phyloP scores from a whole-genome alignment of 345 rosid genomes.

The Brassica juncea region DNA sequence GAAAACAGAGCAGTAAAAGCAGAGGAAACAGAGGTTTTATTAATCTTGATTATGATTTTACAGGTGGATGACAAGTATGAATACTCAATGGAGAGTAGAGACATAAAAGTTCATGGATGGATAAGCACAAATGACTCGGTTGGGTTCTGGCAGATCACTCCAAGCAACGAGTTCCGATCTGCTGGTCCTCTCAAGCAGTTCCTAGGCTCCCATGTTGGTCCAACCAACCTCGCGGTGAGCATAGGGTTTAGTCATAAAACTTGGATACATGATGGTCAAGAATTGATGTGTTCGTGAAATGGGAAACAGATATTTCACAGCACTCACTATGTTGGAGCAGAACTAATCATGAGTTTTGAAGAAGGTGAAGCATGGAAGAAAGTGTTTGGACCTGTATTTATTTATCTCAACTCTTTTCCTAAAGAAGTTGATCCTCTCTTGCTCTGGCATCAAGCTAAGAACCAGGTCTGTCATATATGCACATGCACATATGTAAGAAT shows the following conservation, averaged over 20 bases:
- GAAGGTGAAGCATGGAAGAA: conserved; percentile 79
- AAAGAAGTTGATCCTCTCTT: conserved; percentile 48
- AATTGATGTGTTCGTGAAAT: not conserved
- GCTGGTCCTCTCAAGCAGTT: conserved; percentile 88
- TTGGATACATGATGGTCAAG: not conserved
- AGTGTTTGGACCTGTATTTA: conserved; percentile 84
- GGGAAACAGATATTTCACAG: conserved; percentile 70
- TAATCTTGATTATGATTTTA: not conserved
- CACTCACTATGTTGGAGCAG: conserved; percentile 86
- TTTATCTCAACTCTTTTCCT: conserved; percentile 67
- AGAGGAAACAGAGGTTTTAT: conserved; percentile 14
- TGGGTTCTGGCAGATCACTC: conserved; percentile 97
- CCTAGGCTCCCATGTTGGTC: conserved; percentile 89
- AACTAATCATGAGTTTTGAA: conserved; percentile 54
- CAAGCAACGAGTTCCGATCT: conserved; percentile 83
- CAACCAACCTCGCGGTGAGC: conserved; percentile 76
- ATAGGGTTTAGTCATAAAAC: not conserved
- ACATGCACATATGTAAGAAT: not conserved
- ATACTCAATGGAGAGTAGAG: conserved; percentile 68
- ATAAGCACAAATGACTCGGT: conserved; percentile 63
- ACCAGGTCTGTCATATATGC: conserved; percentile 50
- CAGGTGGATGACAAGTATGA: conserved; percentile 96
- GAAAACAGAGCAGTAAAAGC: conserved; percentile 1
- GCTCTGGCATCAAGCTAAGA: conserved; percentile 84
- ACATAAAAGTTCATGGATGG: conserved; percentile 83